phyloP scores from a whole-genome alignment of 352 stramenopile genomes.

The Halophytophthora polymorphica region DNA sequence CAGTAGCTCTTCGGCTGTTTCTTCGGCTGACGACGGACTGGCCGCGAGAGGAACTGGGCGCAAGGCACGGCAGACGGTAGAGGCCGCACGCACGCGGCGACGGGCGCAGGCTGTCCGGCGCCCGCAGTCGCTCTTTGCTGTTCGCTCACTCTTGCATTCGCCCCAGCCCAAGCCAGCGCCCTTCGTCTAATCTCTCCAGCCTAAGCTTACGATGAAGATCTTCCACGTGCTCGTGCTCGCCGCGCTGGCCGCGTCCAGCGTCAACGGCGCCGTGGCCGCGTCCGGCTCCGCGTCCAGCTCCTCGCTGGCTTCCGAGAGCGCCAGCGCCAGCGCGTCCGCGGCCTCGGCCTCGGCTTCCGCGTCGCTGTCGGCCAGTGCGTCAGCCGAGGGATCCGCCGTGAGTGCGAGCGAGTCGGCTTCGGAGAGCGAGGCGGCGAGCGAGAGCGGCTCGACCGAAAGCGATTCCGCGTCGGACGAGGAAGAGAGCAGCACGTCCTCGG shows the following conservation, averaged over 20 bases:
- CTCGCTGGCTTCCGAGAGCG: constrained; percentile 1
- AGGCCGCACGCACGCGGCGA: too few species aligned
- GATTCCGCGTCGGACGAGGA: too few species aligned
- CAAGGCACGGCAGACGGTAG: too few species aligned
- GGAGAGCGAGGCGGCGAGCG: constrained; percentile 6
- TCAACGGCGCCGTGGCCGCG: not conserved
- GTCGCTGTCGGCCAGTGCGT: constrained; percentile 4
- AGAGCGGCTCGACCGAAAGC: not conserved
- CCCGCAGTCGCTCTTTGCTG: not conserved
- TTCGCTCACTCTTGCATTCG: constrained; percentile 5
- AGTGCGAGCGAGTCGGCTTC: too few species aligned
- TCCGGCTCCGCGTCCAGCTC: constrained; percentile 1
- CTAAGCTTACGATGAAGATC: constrained; percentile 11
- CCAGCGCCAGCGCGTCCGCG: constrained; percentile 6
- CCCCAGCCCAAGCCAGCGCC: not conserved
- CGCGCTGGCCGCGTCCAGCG: constrained; percentile 3
- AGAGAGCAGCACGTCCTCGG: too few species aligned
- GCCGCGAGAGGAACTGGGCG: too few species aligned
- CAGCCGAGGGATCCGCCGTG: constrained; percentile 6
- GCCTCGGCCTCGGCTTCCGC: not conserved
- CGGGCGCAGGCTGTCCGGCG: too few species aligned
- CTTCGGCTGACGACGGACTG: too few species aligned
- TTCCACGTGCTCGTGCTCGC: constrained; percentile 5
- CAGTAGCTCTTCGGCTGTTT: too few species aligned
- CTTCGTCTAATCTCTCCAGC: not conserved